These are phyloP conservation scores for Arthrinium puccinioides DNA, from an alignment of 2,329 filamentous ascomycete genomes.

Conservation along the genomic window DNA sequence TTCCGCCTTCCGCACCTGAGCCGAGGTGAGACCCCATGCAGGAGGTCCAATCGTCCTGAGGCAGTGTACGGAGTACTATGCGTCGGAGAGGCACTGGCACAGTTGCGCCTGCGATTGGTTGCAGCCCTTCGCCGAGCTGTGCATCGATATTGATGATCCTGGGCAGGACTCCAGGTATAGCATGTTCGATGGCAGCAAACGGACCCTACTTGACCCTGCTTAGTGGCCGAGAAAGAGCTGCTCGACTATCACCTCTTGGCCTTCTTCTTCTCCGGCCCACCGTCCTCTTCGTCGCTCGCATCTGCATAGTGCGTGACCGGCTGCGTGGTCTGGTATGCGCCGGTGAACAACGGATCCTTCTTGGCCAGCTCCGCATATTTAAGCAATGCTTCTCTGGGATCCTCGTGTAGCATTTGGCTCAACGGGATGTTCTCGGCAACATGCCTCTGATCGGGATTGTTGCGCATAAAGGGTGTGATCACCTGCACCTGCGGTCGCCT, in stretches of 20 bases:
- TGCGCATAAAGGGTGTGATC: constrained; percentile 85
- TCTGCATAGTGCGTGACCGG: constrained; percentile 89
- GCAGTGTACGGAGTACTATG: too few relatives aligned
- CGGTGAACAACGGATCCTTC: constrained; percentile 90
- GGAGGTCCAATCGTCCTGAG: too few relatives aligned
- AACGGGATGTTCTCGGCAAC: constrained; percentile 84
- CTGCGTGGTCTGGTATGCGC: constrained; percentile 87
- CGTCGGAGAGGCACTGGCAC: too few relatives aligned
- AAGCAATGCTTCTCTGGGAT: constrained; percentile 85
- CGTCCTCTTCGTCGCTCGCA: constrained; percentile 72
- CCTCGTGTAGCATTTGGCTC: constrained; percentile 90
- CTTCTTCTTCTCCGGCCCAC: constrained; percentile 60
- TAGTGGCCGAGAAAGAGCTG: too few relatives aligned
- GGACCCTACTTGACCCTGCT: too few relatives aligned
- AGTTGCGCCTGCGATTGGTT: too few relatives aligned
- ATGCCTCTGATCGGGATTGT: constrained; percentile 81
- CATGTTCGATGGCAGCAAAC: too few relatives aligned
- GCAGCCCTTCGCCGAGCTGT: too few relatives aligned
- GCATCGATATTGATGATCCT: too few relatives aligned
- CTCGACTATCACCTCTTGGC: constrained; percentile 38
- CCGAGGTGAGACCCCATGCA: too few relatives aligned
- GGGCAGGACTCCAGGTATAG: too few relatives aligned
- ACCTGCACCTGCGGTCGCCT: constrained; percentile 77
- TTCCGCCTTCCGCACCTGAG: too few relatives aligned
- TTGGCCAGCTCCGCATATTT: constrained; percentile 93